Evolutionary conservation across 768 basidiomycete genomes (phyloP), one percentile per base, ranked within the genome.

Genomic region (Auriscalpium orientale): DNA sequence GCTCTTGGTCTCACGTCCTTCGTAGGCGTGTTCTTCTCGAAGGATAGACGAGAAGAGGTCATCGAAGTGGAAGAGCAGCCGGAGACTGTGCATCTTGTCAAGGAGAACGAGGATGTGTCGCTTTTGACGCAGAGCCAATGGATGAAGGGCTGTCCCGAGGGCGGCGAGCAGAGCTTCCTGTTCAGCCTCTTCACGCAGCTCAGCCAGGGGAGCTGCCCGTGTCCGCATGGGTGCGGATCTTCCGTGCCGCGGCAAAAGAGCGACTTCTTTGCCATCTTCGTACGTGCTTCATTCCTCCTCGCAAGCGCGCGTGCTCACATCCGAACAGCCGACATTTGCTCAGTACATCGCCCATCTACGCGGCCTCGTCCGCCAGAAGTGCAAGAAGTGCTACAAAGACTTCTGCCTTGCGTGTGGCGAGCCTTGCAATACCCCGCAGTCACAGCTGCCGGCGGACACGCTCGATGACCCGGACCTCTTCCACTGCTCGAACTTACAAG

Each of bases 141-240:
- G 92, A 97, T 97, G 94, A 91, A 89, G 67, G 94, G 94, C 18
- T 97, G 94, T 70, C 93, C 94, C 0, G 93, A 95, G 68, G 91
- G 89, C 51, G 84, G 86, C 64, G 93, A 97, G 68, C 93, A 97
- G 66, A 83, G 82, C 56, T 89, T 88, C 71, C 74, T 97, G 51
- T 97, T 97, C 71, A 80, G 84, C 60, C 79, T 93, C 34, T 95
- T 93, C 68, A 80, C 84, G 48, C 79, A 87, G 60, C 76, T 95
- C 51, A 79, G 77, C 62, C 78, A 79, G 51, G 83, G 82, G 1
- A 67, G 73, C 55, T 85, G 85, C 64, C 67, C 71, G 5, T 97
- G 93, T 70, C 87, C 93, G 33, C 78, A 85, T 58, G 79, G 79
- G 38, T 95, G 93, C 69, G 88, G 87, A 28, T 74, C 78, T 50